Evolutionary conservation across 2,329 filamentous ascomycete genomes (phyloP), one percentile per base, ranked within the genome.

Genomic region (Diplodia seriata): DNA sequence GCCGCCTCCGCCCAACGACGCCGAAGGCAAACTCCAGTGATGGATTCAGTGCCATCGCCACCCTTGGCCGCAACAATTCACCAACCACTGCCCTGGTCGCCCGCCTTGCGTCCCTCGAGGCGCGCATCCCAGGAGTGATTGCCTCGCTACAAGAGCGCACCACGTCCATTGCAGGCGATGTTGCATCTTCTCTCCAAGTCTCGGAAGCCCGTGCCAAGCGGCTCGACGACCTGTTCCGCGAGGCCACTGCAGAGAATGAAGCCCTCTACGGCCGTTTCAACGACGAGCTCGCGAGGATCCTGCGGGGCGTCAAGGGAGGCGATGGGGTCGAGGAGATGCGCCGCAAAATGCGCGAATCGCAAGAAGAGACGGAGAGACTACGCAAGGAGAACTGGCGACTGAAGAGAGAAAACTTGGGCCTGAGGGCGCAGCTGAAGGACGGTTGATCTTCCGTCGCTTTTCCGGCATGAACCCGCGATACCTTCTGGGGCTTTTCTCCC

Each of bases 191-290:
- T 1, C 83, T 97, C 15, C 85, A 87, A 73, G 88, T 92, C 1
- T 89, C 87, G 15, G 93, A 97, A 76, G 86, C 86, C 69, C 94
- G 95, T 73, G 89, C 90, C 69, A 91, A 89, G 73, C 90, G 91
- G 50, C 87, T 97, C 65, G 94, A 97, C 76, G 91, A 96, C 79
- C 82, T 97, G 63, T 97, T 96, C 81, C 91, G 92, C 71, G 93
- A 97, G 75, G 87, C 90, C 18, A 93, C 89, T 73, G 91, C 92
- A 0, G 94, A 98, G 82, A 98, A 97, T 73, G 94, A 97, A 80
- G 87, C 94, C 36, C 84, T 98, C 67, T 97, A 97, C 78, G 91
- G 94, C 72, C 90, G 90, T 69, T 97, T 97, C 83, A 97, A 97
- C 74, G 87, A 89, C n/a, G 94, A 97, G 80, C 82, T 98, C 57